Percentiles rank a stretch among this genome's conserved stretches.
phyloP scores from a whole-genome alignment of 2,329 filamentous ascomycete species.

The Talaromyces sp. region DNA sequence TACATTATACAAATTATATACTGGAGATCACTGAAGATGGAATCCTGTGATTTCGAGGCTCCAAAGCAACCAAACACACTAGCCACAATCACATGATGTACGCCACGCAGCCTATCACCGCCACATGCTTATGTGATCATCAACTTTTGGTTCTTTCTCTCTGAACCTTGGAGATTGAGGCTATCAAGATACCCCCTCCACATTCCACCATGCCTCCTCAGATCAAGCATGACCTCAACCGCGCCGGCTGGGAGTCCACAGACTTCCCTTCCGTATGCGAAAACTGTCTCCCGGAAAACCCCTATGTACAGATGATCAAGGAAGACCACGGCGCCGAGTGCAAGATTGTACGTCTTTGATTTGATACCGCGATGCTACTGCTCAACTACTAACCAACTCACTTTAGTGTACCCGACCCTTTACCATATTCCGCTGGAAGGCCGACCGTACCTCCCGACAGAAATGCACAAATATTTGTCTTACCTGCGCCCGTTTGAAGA shows the following conservation, averaged over 20 bases:
- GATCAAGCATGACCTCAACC: constrained; percentile 94
- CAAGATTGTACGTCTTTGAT: constrained; percentile 56
- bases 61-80: not conserved
- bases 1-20: no score
- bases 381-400: constrained; percentile 8
- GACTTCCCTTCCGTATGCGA: constrained; percentile 65
- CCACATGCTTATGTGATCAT: constrained; percentile 1
- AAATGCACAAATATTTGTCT: constrained; percentile 95
- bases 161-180: not conserved
- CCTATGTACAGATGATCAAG: constrained; percentile 98
- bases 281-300: constrained; percentile 91
- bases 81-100: constrained; percentile 10
- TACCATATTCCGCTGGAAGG: constrained; percentile 93
- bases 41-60: not conserved
- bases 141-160: not conserved
- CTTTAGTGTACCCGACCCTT: constrained; percentile 82
- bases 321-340: constrained; percentile 90
- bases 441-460: constrained; percentile 85
- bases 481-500: constrained; percentile 95
- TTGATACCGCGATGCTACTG: not conserved
- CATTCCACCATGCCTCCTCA: constrained; percentile 67
- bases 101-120: constrained; percentile 5
- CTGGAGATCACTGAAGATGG: no score
- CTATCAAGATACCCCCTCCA: not conserved
- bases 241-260: constrained; percentile 88